These are phyloP conservation scores for Coffea eugenioides DNA, from an alignment of 257 asterid species.

Conservation along the genomic window DNA sequence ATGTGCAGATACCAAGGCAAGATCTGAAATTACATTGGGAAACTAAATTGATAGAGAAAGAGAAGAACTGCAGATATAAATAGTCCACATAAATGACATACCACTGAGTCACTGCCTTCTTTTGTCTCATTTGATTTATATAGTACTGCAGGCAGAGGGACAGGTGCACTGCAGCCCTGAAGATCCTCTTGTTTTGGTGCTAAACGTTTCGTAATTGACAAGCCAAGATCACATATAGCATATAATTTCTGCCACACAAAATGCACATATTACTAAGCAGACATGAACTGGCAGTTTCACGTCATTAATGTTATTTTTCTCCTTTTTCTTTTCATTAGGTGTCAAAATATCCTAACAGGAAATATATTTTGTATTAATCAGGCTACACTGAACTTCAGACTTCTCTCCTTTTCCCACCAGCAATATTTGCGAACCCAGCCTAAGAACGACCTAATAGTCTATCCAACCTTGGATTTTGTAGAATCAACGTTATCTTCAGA, in stretches of 20 bases:
- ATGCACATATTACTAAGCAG: slow-evolving; percentile 26
- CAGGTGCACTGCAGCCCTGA: slow-evolving; percentile 51
- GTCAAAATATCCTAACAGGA: not conserved
- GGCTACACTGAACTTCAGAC: not conserved
- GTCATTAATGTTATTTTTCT: not conserved
- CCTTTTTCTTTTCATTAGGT: slow-evolving; percentile 7
- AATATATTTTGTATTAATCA: not conserved
- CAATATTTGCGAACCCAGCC: not conserved
- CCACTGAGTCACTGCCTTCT: slow-evolving; percentile 49
- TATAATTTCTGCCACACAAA: slow-evolving; percentile 60
- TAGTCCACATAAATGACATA: slow-evolving; percentile 28
- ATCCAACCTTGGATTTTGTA: slow-evolving; percentile 74
- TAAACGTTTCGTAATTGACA: slow-evolving; percentile 61
- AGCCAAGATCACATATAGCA: slow-evolving; percentile 82
- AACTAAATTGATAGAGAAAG: not conserved
- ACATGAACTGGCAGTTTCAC: not conserved
- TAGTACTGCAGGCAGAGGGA: slow-evolving; percentile 56
- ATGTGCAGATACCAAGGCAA: not conserved
- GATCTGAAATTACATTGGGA: not conserved
- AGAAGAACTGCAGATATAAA: not conserved
- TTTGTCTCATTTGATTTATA: slow-evolving; percentile 58
- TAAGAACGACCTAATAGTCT: not conserved
- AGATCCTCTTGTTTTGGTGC: slow-evolving; percentile 53
- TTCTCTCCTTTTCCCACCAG: not conserved
- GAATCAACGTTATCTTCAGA: slow-evolving; percentile 75